Conservation (phyloP, 2,329 filamentous ascomycete species). For the Catunica adiposa region DNA sequence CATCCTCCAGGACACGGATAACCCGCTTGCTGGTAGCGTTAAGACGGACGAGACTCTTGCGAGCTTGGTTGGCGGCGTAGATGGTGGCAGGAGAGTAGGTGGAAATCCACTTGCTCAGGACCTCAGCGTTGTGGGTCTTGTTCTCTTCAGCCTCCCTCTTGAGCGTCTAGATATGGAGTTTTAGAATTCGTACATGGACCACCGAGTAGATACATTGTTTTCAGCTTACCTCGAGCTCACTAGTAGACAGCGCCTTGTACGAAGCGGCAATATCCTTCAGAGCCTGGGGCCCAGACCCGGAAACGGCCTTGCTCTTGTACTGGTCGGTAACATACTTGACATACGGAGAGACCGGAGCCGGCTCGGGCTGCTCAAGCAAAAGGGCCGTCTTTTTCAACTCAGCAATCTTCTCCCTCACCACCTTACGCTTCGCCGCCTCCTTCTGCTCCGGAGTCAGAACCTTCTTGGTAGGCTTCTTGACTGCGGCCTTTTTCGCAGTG, state of each 20-base stretch:
- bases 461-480: slow-evolving; percentile 16
- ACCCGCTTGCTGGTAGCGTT: slow-evolving; percentile 16
- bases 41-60: slow-evolving; percentile 25
- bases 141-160: slow-evolving; percentile 24
- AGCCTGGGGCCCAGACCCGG: slow-evolving; percentile 4
- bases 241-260: slow-evolving; percentile 26
- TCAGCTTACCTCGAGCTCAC: slow-evolving; percentile 29
- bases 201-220: not conserved
- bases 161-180: slow-evolving; percentile 21
- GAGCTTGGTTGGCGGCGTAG: slow-evolving; percentile 31
- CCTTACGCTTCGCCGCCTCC: slow-evolving; percentile 1
- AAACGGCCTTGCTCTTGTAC: slow-evolving; percentile 17
- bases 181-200: too few relatives aligned
- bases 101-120: slow-evolving; percentile 20
- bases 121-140: slow-evolving; percentile 24
- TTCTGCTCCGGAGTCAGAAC: slow-evolving; percentile 25
- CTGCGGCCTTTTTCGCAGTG: slow-evolving; percentile 14
- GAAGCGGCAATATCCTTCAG: slow-evolving; percentile 19
- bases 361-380: not conserved
- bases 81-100: slow-evolving; percentile 26
- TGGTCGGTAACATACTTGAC: slow-evolving; percentile 26
- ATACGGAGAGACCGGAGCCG: slow-evolving; percentile 18
- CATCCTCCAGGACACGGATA: not conserved
- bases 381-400: not conserved
- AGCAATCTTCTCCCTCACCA: not conserved